Base-by-base conservation (phyloP, 768 basidiomycete species). In the Pleurotus citrinopileatus region DNA sequence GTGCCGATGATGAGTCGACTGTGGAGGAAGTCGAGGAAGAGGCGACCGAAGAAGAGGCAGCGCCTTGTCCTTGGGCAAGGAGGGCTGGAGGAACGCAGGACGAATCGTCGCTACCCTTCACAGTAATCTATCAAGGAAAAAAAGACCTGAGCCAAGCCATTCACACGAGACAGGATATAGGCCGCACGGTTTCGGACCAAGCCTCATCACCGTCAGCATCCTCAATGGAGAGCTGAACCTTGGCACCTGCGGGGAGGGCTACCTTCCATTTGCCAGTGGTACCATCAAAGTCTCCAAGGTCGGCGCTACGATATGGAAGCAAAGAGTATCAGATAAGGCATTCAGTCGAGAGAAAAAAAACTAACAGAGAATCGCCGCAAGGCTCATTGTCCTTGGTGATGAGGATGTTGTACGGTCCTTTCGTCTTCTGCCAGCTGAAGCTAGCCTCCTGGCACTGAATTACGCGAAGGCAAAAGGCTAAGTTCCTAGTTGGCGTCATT, bases 311-410 rank as follows among this genome's bases (percentile, higher is more conserved):
- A 45, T 34, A 3, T 59, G 48, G 45, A 48, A 27, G 19, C 48
- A 25, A 55, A 38, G 40, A 50, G 25, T 6, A 42, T 27, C 28
- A 19, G 9, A 32, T 34, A 36, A 37, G 15, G 37, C 6, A 38
- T 59, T 23, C 15, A 37, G 29, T 15, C 19, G 38, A 17, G n/a
- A n/a, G n/a, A n/a, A n/a, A n/a, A n/a, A n/a, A n/a, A 13, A 70
- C 86, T 63, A 53, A 91, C 89, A 89, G 58, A 43, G 79, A 64
- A 28, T 74, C 70, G 58, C 81, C 82, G 57, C 90, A 92, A 3
- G 76, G 75, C 59, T 87, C 76, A 3, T 67, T 59, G 44, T 76
- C 70, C 50, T 73, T 48, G 28, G 84, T 86, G 46, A 84, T 61
- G 62, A 83, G 66, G 60, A 89, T 60, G 63, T 82, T 81, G 73